Evolutionary conservation across 768 basidiomycete genomes (phyloP), one percentile per base, ranked within the genome.

Genomic region (Lentinula detonsa): DNA sequence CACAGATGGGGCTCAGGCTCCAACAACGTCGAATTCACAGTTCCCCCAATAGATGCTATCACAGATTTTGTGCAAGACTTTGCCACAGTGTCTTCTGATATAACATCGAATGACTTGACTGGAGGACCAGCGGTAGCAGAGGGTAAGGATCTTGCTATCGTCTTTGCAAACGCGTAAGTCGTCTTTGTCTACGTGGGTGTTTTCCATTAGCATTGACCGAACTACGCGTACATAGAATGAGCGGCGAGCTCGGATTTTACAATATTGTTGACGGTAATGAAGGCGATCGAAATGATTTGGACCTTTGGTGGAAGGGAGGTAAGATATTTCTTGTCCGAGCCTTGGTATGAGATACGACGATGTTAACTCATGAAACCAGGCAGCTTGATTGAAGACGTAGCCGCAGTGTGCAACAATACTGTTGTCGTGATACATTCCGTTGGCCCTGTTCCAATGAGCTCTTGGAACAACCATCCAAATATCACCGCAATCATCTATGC

Each of bases 341-440:
- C 15, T 53, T 9, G 10, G 40, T 21, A n/a, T 35, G n/a, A n/a
- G 1, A 42, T 21, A 23, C 21, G 78, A 72, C 68, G 64, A 71
- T 18, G 46, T 68, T 3, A 71, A 74, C 56, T 72, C 74, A n/a
- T 57, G 70, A 9, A 5, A 34, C 31, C 43, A 56, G 55, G 55
- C 1, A 56, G 55, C 40, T 60, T 78, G 86, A 63, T 78, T 70
- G 65, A 79, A 60, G 71, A 77, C 0, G 86, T 88, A 3, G 91
- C 93, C 0, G 77, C 82, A 5, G 80, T 83, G 0, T 87, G 86
- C 72, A 82, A 75, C 63, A 92, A 92, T 70, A 92, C 90, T 4
- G 81, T 95, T 57, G 94, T 93, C 28, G 82, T 95, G 15, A 75
- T 90, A 1, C 87, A 93, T 71, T 85, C 85, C 7, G 88, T 92